Base-by-base conservation (phyloP, 495 filamentous ascomycete genomes). In the Penicillium alfredii region DNA sequence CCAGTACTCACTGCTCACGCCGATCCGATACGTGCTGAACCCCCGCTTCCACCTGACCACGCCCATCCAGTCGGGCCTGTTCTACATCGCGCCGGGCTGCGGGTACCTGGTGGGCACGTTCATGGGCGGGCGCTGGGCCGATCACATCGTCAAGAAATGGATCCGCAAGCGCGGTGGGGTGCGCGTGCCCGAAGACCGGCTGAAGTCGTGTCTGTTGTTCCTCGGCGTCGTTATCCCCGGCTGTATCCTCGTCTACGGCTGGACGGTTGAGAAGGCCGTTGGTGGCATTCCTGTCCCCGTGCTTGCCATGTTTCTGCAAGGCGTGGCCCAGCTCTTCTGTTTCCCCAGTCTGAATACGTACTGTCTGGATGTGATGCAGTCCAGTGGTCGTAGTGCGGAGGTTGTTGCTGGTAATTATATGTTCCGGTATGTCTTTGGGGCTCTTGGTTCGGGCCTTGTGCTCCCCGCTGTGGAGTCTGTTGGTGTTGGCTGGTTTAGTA, bases 351-450 rank as follows among this genome's bases (percentile, higher is more conserved):
- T 86, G 16, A 86, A 86, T 53, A 86, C 82, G 0, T 86, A 86
- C 53, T 86, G 80, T 45, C 61, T 86, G 3, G 82, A 88, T 50
- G 81, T 86, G 8, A 83, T 85, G 81, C 78, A 77, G 27, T 57
- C 64, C 3, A 58, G 45, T 9, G 64, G 65, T 4, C 59, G 72
- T 12, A 74, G 75, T 28, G 73, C 78, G 0, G 81, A 85, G 51
- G 80, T 88, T 4, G 74, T 84, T 38, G 80, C 82, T 0, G 82
- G 80, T 0, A 86, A 84, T 53, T 88, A 84, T 51, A 74, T 84
- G 56, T 63, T 81, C 20, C 68, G 81, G 8, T 86, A 86, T 53
- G 50, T 82, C 4, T 79, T 85, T 50, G 82, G 74, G 0, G 82
- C 81, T 3, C 44, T 74, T 21, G 81, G 75, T 5, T 77, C 75